Evolutionary conservation across 805 yeast species (phyloP), one percentile per base, ranked within the genome.

Genomic region (Myxozyma mucilagina): DNA sequence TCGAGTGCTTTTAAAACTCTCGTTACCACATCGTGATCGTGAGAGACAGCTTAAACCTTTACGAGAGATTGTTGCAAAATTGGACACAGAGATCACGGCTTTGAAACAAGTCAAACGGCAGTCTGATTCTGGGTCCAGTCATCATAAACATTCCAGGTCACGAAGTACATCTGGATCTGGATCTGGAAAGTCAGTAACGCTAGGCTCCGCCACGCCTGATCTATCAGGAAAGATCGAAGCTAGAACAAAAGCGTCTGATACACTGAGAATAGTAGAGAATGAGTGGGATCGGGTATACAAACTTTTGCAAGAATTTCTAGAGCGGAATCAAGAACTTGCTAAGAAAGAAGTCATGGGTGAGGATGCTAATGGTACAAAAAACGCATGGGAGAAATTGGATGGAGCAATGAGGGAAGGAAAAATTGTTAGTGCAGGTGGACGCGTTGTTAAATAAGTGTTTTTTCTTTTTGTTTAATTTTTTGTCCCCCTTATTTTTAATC

Each of bases 271-370:
- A 11, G 55, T 63, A 35, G 64, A 59, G 20, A 45, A 41, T 14
- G 68, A 67, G 38, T 67, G 70, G 70, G 39, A 56, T 8, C 49
- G 53, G 11, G 68, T 68, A 1, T 64, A 59, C 16, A 36, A 20
- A 16, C 51, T 58, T n/a, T 42, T 67, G 36, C 60, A 59, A 14
- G 36, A 29, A 18, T 57, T 59, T 49, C 34, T 63, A 16, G 29
- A 5, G 29, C 41, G 14, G 20, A 16, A 9, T 6, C 49, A 16
- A 38, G 45, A n/a, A 50, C 43, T 18, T 16, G 43, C 24, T 47
- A 38, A 7, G 45, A 55, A 50, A 16, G 62, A 55, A 13, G 60
- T 57, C 35, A 41, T 35, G 10, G 56, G 39, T 31, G 63, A 59
- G 34, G 63, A 64, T 32, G 47, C 35, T 24, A 54, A 47, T 39